Evolutionary conservation across 352 stramenopile species (phyloP).

Genomic region (Ochromonadaceae sp.): DNA sequence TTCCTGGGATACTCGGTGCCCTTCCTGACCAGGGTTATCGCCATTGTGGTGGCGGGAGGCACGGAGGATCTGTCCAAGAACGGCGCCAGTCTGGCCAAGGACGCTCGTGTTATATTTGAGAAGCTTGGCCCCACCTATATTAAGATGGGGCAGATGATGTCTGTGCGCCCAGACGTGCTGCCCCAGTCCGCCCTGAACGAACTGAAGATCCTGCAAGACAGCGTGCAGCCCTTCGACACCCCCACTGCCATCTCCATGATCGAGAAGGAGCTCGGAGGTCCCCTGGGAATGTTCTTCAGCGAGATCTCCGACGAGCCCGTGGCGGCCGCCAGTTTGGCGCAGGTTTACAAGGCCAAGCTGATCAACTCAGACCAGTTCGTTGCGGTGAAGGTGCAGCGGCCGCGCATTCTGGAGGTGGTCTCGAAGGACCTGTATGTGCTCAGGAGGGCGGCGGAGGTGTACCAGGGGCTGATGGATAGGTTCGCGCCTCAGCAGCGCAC

Average conservation of each 20-base stretch:
- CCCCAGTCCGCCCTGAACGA: constrained; percentile 52
- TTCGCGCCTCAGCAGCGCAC: constrained; percentile 57
- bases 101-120: constrained; percentile 52
- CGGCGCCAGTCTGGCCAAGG: constrained; percentile 41
- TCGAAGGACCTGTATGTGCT: constrained; percentile 65
- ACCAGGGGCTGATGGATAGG: constrained; percentile 43
- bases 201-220: constrained; percentile 47
- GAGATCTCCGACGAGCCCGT: constrained; percentile 52
- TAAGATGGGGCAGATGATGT: constrained; percentile 64
- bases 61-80: constrained; percentile 26
- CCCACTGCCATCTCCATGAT: constrained; percentile 47
- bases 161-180: constrained; percentile 56
- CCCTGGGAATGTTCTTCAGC: constrained; percentile 52
- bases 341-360: constrained; percentile 53
- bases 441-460: constrained; percentile 52
- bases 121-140: constrained; percentile 64
- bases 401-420: constrained; percentile 50
- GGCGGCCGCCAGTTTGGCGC: constrained; percentile 52
- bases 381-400: constrained; percentile 64
- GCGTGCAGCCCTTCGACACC: constrained; percentile 52
- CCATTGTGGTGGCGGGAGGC: constrained; percentile 36
- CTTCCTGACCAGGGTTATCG: constrained; percentile 38
- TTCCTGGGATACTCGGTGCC: constrained; percentile 56
- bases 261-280: constrained; percentile 49
- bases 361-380: constrained; percentile 33